These are phyloP conservation scores for Lachancea waltii DNA, from an alignment of 805 yeast genomes.

Conservation along the genomic window DNA sequence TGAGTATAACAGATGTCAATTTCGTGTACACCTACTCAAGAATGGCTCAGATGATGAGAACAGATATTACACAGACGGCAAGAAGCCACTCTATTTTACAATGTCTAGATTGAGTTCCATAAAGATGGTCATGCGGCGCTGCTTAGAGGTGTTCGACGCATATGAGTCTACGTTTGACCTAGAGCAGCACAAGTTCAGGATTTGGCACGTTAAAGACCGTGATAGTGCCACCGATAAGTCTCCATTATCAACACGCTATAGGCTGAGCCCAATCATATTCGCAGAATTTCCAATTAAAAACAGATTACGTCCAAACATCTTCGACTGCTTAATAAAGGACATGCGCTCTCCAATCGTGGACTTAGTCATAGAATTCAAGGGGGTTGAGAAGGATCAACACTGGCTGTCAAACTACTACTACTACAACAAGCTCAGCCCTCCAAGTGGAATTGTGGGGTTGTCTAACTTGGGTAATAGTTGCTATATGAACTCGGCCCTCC, in stretches of 20 bases:
- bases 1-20: conserved; percentile 34
- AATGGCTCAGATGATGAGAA: conserved; percentile 10
- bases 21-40: conserved; percentile 33
- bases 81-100: conserved; percentile 26
- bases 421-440: conserved; percentile 28
- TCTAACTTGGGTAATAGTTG: conserved; percentile 84
- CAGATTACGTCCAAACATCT: conserved; percentile 20
- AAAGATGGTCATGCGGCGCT: conserved; percentile 22
- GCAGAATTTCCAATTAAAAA: conserved; percentile 19
- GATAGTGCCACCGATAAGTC: conserved; percentile 6
- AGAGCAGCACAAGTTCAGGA: conserved; percentile 13
- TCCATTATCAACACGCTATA: conserved; percentile 12
- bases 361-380: conserved; percentile 33
- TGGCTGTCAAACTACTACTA: conserved; percentile 35
- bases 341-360: conserved; percentile 22
- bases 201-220: conserved; percentile 23
- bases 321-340: conserved; percentile 17
- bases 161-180: conserved; percentile 19
- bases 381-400: conserved; percentile 20
- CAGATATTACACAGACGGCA: conserved; percentile 8
- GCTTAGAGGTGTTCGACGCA: conserved; percentile 17
- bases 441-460: conserved; percentile 53
- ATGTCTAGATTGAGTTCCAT: conserved; percentile 32
- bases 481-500: conserved; percentile 92
- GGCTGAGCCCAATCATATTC: conserved; percentile 28